Evolutionary conservation across 208 protist species (phyloP), one percentile per base, ranked within the genome.

Genomic region (Vickermania ingenoplastis): DNA sequence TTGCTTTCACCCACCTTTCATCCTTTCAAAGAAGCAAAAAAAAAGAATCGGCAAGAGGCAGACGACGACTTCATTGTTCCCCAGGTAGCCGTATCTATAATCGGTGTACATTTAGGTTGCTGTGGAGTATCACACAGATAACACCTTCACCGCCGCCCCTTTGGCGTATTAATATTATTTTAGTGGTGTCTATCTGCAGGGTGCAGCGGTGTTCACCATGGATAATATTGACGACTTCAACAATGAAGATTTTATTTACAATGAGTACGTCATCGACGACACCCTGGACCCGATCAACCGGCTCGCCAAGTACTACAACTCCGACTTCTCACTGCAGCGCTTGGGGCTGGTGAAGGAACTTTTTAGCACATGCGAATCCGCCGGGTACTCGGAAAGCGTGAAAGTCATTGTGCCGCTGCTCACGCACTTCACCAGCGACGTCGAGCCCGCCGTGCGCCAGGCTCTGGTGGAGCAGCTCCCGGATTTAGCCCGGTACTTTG

Each of bases 231-330:
- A 45, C 36, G 36, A 45, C 36, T 45, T 45, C 53, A 71, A 56
- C 7, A 83, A 89, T 61, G 88, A 96, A 41, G 92, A 97, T 41
- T 94, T 91, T 56, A 91, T 96, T 57, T 97, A 92, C 76, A 93
- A 86, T 61, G 86, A 96, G 68, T 96, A 97, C 71, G 79, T 83
- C 41, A 94, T 97, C 63, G 92, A 97, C 60, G 92, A 97, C 73
- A 86, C 82, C 13, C 79, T 97, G 30, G 89, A 97, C 67, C 83
- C 81, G 0, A 71, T 97, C 31, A 83, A 63, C 23, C 77, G 89
- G 5, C 72, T 97, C 21, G 58, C 92, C 56, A 87, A 79, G 30
- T 96, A 97, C 53, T 81, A 95, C 53, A 76, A 82, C 48, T 92
- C 86, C 7, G 89, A 93, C 53, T 96, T 97, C 69, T 92, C 86